Conservation (phyloP, 2,329 filamentous ascomycete species). For the Aspergillus flavus region DNA sequence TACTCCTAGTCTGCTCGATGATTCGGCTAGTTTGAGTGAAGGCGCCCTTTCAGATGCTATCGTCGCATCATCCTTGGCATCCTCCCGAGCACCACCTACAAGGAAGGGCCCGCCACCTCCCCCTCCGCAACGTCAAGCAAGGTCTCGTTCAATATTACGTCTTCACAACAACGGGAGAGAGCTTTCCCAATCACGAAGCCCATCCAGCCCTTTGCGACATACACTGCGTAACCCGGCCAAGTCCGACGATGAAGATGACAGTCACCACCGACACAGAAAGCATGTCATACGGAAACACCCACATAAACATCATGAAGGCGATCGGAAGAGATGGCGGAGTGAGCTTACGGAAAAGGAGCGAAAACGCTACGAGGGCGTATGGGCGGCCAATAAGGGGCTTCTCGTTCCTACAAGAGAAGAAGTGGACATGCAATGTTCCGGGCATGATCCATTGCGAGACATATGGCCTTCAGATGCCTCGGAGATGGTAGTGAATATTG, state of each 20-base stretch:
- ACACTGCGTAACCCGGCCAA: slow-evolving; percentile 46
- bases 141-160: slow-evolving; percentile 40
- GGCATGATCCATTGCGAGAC: slow-evolving; percentile 14
- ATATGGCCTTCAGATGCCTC: slow-evolving; percentile 29
- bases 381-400: slow-evolving; percentile 52
- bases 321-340: slow-evolving; percentile 49
- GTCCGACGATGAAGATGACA: slow-evolving; percentile 35
- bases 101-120: slow-evolving; percentile 40
- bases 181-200: slow-evolving; percentile 37
- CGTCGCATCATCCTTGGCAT: slow-evolving; percentile 51
- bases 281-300: slow-evolving; percentile 48
- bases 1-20: slow-evolving; percentile 26
- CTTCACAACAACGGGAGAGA: slow-evolving; percentile 34
- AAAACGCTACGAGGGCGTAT: slow-evolving; percentile 54
- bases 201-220: slow-evolving; percentile 42
- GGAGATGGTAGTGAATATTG: slow-evolving; percentile 49
- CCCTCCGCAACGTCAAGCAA: slow-evolving; percentile 42
- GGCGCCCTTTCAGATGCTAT: slow-evolving; percentile 50
- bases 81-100: slow-evolving; percentile 43
- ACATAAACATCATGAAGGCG: slow-evolving; percentile 52
- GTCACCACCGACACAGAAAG: slow-evolving; percentile 33
- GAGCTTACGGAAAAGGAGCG: slow-evolving; percentile 49
- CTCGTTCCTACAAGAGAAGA: slow-evolving; percentile 29
- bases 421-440: slow-evolving; percentile 13
- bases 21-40: slow-evolving; percentile 31